These are phyloP conservation scores for Yarrowia bubula DNA, from an alignment of 805 yeast genomes.

Conservation along the genomic window DNA sequence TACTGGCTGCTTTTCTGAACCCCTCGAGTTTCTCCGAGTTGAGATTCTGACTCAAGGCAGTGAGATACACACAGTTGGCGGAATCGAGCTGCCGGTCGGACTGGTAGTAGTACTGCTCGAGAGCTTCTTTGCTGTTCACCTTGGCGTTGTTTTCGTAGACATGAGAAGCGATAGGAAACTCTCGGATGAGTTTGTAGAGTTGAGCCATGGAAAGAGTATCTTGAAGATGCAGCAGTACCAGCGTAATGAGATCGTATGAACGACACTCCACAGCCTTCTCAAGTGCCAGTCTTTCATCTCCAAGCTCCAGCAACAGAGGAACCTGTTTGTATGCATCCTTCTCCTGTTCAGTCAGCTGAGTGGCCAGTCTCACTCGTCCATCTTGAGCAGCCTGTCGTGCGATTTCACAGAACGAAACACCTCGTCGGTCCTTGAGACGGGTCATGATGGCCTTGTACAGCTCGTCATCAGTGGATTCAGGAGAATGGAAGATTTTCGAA, in stretches of 20 bases:
- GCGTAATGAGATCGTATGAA: slow-evolving; percentile 57
- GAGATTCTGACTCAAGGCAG: slow-evolving; percentile 29
- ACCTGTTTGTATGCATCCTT: slow-evolving; percentile 60
- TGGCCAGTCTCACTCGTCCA: slow-evolving; percentile 71
- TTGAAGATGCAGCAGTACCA: slow-evolving; percentile 55
- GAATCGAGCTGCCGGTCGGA: slow-evolving; percentile 55
- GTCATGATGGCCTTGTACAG: slow-evolving; percentile 51
- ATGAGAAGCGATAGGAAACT: slow-evolving; percentile 44
- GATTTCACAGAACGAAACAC: slow-evolving; percentile 57
- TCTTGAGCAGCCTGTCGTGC: slow-evolving; percentile 72
- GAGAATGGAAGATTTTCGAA: slow-evolving; percentile 57
- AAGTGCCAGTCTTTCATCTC: slow-evolving; percentile 68
- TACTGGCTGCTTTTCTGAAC: slow-evolving; percentile 39
- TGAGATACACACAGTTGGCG: slow-evolving; percentile 44
- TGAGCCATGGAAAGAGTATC: slow-evolving; percentile 60
- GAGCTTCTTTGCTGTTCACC: slow-evolving; percentile 40
- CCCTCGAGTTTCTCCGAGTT: slow-evolving; percentile 34
- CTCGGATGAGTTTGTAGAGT: slow-evolving; percentile 63
- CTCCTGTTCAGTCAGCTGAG: slow-evolving; percentile 66
- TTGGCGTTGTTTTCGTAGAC: slow-evolving; percentile 43
- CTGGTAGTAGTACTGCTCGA: slow-evolving; percentile 60
- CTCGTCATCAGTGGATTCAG: slow-evolving; percentile 56
- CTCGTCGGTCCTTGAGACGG: slow-evolving; percentile 45
- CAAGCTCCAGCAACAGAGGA: slow-evolving; percentile 63
- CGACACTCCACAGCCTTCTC: slow-evolving; percentile 61